Base-by-base conservation (phyloP, 2,329 filamentous ascomycete genomes). In the Claviceps humidiphila region DNA sequence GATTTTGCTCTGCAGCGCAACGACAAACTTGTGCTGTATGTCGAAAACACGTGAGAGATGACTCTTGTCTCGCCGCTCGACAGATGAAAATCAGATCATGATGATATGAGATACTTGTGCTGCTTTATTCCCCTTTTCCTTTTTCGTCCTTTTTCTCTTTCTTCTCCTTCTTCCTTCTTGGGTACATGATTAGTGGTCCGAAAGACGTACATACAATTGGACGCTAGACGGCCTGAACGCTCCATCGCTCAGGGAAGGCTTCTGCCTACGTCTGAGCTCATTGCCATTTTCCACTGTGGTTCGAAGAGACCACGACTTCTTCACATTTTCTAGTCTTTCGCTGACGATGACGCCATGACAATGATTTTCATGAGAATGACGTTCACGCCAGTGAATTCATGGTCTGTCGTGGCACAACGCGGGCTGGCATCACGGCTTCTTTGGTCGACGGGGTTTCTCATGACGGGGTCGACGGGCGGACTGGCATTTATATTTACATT, bases 11-110 rank as follows among this genome's bases (percentile, higher is more conserved):
- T 96, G 57, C 79, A 86, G 60, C 75, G 89, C 60, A 95, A 95
- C 68, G 84, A 89, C 58, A 96, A 96, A 71, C 74, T 97, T 57
- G 81, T 90, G 51, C 73, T 96, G 26, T 87, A 82, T 58, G 84
- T 87, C 37, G 79, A 83, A 58, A 69, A 72, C 51, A 67, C 70
- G 56, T 78, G 66, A 68, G 39, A 47, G 39, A 44, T n/a, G 20
- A 45, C 3, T 9, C 45, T 37, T 17, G 40, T 8, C 8, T 30
- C 30, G 2, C 38, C 24, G 24, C 8, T 24, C 2, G 17, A 17
- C n/a, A 39, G n/a, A 24, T 5, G 20, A 20, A 41, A 9, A 30
- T 37, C 40, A 43, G 43, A 22, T 47, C 37, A 41, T 40, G 8
- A 47, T 39, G 37, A 47, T 45, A 22, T 22, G 34, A 41, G 16